Evolutionary conservation across 164 flowering plant species (phyloP).

Genomic region (Vitis riparia): DNA sequence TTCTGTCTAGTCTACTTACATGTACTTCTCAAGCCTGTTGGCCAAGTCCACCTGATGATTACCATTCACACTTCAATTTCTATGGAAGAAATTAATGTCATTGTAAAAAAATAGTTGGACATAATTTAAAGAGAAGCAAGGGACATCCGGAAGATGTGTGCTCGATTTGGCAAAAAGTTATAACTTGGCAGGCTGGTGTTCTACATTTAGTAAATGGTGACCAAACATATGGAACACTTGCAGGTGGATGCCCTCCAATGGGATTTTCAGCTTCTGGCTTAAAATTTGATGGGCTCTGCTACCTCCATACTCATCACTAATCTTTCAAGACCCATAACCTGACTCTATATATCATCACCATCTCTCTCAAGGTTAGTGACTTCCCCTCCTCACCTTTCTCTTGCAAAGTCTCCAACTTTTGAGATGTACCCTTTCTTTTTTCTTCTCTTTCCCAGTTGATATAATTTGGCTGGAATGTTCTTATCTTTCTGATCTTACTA

Average conservation of each 20-base stretch:
- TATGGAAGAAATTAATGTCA: not conserved
- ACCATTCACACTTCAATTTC: not conserved
- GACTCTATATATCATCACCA: constrained; percentile 13
- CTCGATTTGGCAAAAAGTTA: constrained; percentile 23
- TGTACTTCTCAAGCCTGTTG: not conserved
- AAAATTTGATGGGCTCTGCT: constrained; percentile 16
- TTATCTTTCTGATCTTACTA: constrained; percentile 7
- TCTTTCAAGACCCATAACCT: constrained; percentile 2
- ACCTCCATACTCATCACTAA: not conserved
- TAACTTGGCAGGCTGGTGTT: constrained; percentile 11
- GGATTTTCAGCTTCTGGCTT: constrained; percentile 20
- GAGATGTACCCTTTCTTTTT: not conserved
- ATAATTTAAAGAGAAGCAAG: constrained; percentile 8
- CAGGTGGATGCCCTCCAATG: constrained; percentile 16
- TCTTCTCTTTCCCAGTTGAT: not conserved
- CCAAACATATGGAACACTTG: constrained; percentile 17
- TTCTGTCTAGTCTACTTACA: too few species aligned
- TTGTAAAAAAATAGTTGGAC: not conserved
- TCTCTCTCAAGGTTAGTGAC: constrained; percentile 9
- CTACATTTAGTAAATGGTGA: constrained; percentile 25
- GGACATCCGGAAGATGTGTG: constrained; percentile 8
- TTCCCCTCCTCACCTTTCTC: not conserved
- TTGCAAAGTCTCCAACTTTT: not conserved
- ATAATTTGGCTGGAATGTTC: constrained; percentile 9
- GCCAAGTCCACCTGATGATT: not conserved